phyloP scores from a whole-genome alignment of 148 eudicot genomes.

The Chenopodium album region DNA sequence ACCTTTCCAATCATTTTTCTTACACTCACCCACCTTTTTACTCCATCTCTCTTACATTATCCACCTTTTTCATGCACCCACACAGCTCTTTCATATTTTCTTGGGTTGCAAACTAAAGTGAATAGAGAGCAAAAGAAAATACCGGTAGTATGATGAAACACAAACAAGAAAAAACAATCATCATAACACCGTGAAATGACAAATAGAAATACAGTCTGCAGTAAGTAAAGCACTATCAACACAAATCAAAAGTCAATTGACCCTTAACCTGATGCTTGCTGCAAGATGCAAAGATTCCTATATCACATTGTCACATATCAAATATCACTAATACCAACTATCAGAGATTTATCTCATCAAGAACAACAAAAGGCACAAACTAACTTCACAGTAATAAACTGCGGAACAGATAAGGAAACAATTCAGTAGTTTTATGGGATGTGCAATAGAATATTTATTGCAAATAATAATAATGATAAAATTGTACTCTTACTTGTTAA shows the following conservation, averaged over 20 bases:
- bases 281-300: background rate
- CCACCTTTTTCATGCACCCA: too few relatives aligned
- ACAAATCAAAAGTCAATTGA: background rate
- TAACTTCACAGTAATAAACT: background rate
- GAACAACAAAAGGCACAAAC: background rate
- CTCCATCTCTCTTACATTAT: too few relatives aligned
- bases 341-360: background rate
- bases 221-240: background rate
- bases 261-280: background rate
- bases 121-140: too few relatives aligned
- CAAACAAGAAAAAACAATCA: too few relatives aligned
- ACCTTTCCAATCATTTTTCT: too few relatives aligned
- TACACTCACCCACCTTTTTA: too few relatives aligned
- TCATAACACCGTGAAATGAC: background rate
- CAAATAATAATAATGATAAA: background rate
- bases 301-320: background rate
- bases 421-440: background rate
- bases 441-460: background rate
- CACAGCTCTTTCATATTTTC: too few relatives aligned
- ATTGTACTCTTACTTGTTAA: conserved; percentile 69
- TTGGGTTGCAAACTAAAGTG: too few relatives aligned
- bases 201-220: background rate
- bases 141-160: background rate
- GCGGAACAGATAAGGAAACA: too few relatives aligned
- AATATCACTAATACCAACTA: background rate